These are phyloP conservation scores for Cyclostephanos invisitatus DNA, from an alignment of 108 stramenopile genomes.

Conservation along the genomic window DNA sequence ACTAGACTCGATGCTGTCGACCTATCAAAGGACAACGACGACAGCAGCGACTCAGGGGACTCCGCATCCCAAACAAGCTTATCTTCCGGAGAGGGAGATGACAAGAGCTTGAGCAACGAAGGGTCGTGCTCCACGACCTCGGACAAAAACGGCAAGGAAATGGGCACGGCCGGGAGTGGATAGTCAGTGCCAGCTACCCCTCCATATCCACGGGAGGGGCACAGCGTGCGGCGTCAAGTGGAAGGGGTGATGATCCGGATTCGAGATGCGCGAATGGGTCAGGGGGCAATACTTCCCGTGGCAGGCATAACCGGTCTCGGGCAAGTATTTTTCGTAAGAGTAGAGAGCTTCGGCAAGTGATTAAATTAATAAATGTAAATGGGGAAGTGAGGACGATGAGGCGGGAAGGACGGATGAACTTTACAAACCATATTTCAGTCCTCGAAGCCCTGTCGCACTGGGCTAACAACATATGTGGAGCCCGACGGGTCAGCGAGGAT, in stretches of 20 bases:
- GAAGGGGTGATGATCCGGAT: background rate
- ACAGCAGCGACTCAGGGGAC: background rate
- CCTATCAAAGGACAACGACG: background rate
- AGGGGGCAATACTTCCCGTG: background rate
- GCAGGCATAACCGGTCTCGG: background rate
- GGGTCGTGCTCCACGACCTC: background rate
- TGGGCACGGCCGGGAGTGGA: conserved; percentile 1
- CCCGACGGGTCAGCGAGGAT: background rate
- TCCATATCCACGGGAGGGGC: background rate
- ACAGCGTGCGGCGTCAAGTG: conserved; percentile 3
- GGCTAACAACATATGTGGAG: background rate
- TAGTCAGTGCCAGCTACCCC: conserved; percentile 1
- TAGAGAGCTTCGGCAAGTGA: background rate
- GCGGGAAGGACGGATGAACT: background rate
- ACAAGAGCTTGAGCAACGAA: background rate
- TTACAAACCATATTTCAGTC: background rate
- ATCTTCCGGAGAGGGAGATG: background rate
- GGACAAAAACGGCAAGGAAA: too few species aligned
- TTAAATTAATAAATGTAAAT: background rate
- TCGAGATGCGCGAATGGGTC: background rate
- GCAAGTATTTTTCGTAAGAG: background rate
- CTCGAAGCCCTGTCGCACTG: background rate
- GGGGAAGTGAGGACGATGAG: background rate
- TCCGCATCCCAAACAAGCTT: conserved; percentile 1
- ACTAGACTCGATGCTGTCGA: background rate